Base-by-base conservation (phyloP, 2,329 filamentous ascomycete genomes). In the Arthrobotrys entomopaga region DNA sequence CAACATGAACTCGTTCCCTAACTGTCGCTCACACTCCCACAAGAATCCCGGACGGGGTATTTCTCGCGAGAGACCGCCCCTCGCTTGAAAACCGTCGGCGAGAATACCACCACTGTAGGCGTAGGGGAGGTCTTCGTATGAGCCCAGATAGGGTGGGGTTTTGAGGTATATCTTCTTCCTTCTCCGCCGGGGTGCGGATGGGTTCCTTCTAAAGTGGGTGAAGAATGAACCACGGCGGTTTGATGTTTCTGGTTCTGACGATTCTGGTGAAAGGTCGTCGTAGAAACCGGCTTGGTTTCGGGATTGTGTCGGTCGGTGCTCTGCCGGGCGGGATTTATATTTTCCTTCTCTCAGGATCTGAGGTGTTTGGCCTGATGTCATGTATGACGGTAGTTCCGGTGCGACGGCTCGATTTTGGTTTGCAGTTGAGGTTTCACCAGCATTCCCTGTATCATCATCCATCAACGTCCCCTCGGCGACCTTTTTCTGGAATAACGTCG, bases 381-480 rank as follows among this genome's bases (percentile, higher is more conserved):
- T 10, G 29, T 5, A 1, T 34, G 29, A 10, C 6, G 29, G 29
- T 34, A 7, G 29, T 10, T 34, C 29, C 10, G 29, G 6, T 34
- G 29, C 1, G 10, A 10, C 1, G 6, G 29, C 3, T 8, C 10
- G 29, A 10, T 34, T 34, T 34, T 34, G 29, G 29, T n/a, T n/a
- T n/a, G n/a, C n/a, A n/a, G 29, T 34, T 10, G 29, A 34, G 1
- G 29, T 10, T 34, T 46, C 42, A n/a, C 42, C 42, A 15, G 4
- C 40, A 10, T 38, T 34, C 19, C 38, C 13, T n/a, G 10, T 50
- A 2, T 42, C 20, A 20, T 29, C 20, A 43, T 34, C 43, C 38
- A 64, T 57, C 24, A 58, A 48, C 7, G 19, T 59, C 1, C 58
- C 58, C 15, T 71, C 66, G 4, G 19, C 52, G 7, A 71, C 3